Evolutionary conservation across 1,284 basidiomycete species (phyloP), one percentile per base, ranked within the genome.

Genomic region (Heterobasidion parviporum): DNA sequence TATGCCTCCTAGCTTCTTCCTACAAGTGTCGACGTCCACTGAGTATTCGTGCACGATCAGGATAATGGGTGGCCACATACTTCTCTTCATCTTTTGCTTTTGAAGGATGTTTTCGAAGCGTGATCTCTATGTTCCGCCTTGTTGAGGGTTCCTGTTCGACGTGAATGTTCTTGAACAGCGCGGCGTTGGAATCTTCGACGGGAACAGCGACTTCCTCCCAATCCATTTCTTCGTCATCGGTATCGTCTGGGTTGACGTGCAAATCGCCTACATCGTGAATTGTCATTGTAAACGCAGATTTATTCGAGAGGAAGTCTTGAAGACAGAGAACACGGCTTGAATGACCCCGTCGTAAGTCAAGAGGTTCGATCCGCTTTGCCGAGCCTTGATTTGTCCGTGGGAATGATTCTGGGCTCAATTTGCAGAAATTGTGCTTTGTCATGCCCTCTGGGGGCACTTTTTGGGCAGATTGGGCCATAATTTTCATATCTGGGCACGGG

Each of bases 161-260:
- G 33, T 57, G 57, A 15, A 53, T 51, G n/a, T 60, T 12, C 12
- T 47, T 16, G 14, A 47, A 3, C 18, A 18, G 7, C 18, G 46
- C 16, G 10, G 46, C 46, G 10, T 15, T 50, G 18, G 49, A 32
- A 50, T 32, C 60, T 45, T 72, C 69, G 26, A 26, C 26, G 20
- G 74, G 72, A 10, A 81, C 74, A 55, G 76, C 72, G 35, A 83
- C 78, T 64, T 83, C 81, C 67, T 83, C 81, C 81, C 81, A 83
- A 62, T 82, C 81, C 60, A 76, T 72, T 55, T 80, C 81, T 63
- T 81, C 78, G 56, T 83, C 80, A 57, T 71, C 74, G 61, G 74
- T 72, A 45, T 62, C 61, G 51, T 33, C 49, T 9, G 38, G 3
- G 6, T 41, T 41, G 38, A 41, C 3, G n/a, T 3, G 38, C n/a